Conservation (phyloP, 2,329 filamentous ascomycete species). For the Tolypocladium pustulatum region DNA sequence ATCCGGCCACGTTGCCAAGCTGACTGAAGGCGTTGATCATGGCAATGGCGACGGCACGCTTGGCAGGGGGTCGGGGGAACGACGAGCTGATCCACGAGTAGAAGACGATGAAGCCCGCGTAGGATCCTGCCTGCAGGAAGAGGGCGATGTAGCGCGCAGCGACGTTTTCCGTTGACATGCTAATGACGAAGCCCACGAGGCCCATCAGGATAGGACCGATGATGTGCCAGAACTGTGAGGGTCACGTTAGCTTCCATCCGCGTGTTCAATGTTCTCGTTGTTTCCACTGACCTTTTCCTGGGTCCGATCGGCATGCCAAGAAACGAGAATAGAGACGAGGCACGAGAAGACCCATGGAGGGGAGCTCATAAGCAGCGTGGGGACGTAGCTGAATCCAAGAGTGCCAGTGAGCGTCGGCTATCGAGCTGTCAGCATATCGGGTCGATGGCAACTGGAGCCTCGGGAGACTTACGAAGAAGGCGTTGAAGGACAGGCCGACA, state of each 20-base stretch:
- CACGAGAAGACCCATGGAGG: slow-evolving; percentile 51
- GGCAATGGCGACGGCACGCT: slow-evolving; percentile 50
- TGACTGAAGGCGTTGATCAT: slow-evolving; percentile 50
- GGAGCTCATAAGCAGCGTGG: slow-evolving; percentile 44
- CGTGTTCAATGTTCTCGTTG: accelerated
- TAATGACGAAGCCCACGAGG: slow-evolving; percentile 47
- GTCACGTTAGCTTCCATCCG: not conserved
- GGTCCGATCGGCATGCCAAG: slow-evolving; percentile 44
- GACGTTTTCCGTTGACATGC: slow-evolving; percentile 44
- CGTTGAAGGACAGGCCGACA: slow-evolving; percentile 46
- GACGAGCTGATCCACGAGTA: slow-evolving; percentile 49
- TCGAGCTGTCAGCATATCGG: not conserved
- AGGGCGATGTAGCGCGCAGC: slow-evolving; percentile 50
- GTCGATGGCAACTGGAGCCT: accelerated
- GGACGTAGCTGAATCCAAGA: slow-evolving; percentile 39
- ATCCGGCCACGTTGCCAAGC: slow-evolving; percentile 49
- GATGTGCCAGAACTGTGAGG: slow-evolving; percentile 44
- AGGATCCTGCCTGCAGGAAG: slow-evolving; percentile 47
- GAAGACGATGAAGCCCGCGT: slow-evolving; percentile 48
- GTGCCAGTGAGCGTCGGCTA: slow-evolving; percentile 41
- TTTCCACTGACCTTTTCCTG: slow-evolving; percentile 37
- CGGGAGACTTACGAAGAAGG: slow-evolving; percentile 37
- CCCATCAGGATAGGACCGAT: slow-evolving; percentile 40
- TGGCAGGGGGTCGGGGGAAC: slow-evolving; percentile 47
- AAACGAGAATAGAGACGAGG: slow-evolving; percentile 42